Base-by-base conservation (phyloP, 192 early-diverging fungal genomes). In the Martensiomyces pterosporus region DNA sequence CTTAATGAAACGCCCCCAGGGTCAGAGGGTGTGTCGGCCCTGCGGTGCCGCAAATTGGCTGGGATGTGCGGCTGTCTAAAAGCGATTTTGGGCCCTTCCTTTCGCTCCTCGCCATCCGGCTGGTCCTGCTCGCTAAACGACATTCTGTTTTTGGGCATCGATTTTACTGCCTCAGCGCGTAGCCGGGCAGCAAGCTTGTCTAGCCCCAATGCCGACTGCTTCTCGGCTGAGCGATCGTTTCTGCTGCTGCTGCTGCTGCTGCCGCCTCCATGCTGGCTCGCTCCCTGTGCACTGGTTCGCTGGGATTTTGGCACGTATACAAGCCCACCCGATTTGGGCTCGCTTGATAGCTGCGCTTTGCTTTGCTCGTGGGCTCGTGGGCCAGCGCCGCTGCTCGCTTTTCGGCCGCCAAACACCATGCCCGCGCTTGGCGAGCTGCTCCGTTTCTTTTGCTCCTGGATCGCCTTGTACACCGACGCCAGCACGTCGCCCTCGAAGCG, bases 11-110 rank as follows among this genome's bases (percentile, higher is more conserved):
- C 68, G 19, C 85, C 85, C 24, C 82, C 81, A 22, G 79, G 79
- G 57, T 84, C 49, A 0, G 86, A 87, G 3, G 86, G 88, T 21
- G 88, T 87, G 26, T 90, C 85, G 27, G 80, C 77, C 2, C 85
- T 60, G 13, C 79, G 73, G 6, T 60, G 47, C 3, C 62, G 48
- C 27, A 72, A 32, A 19, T 40, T 52, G 2, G 52, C 24, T 1
- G 57, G 45, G 0, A 34, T 43, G 14, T 54, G 57, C 1, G 50
- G 41, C 5, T 55, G 48, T 36, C 41, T 60, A 36, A 61, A 68
- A 4, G 15, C 15, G 38, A 39, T 18, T 6, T n/a, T 18, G n/a
- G n/a, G n/a, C n/a, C n/a, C n/a, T n/a, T n/a, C n/a, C n/a, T n/a
- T n/a, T n/a, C n/a, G n/a, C n/a, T n/a, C n/a, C n/a, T n/a, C n/a